phyloP scores from a whole-genome alignment of 176 grass and related monocot genomes.

The Saccharum spontaneum region DNA sequence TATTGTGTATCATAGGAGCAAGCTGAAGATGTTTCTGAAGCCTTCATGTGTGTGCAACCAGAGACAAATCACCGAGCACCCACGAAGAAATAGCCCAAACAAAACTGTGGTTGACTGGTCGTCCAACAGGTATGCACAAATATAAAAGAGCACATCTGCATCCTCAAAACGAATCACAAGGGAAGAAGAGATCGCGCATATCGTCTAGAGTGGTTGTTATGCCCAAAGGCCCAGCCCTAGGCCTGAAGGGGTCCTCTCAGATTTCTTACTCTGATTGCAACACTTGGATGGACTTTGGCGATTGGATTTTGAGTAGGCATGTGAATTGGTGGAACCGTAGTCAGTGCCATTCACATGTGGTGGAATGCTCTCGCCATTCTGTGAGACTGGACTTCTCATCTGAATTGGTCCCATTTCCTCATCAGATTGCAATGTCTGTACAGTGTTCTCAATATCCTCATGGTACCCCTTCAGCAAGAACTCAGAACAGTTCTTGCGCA shows the following conservation, averaged over 20 bases:
- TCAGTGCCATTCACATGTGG: constrained; percentile 49
- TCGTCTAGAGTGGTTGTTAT: constrained; percentile 55
- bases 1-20: not conserved
- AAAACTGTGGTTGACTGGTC: constrained; percentile 36
- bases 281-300: constrained; percentile 46
- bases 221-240: constrained; percentile 76
- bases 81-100: constrained; percentile 29
- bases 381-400: constrained; percentile 46
- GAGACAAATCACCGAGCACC: not conserved
- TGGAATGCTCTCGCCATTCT: constrained; percentile 49
- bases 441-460: constrained; percentile 65
- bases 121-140: constrained; percentile 25
- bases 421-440: constrained; percentile 36
- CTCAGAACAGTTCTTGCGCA: constrained; percentile 82
- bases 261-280: constrained; percentile 46
- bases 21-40: not conserved
- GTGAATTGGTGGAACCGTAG: constrained; percentile 52
- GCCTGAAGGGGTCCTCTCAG: constrained; percentile 49
- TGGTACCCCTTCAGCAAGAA: constrained; percentile 84
- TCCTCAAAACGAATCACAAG: constrained; percentile 50
- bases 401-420: constrained; percentile 72
- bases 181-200: constrained; percentile 61
- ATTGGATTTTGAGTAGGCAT: constrained; percentile 48
- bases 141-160: constrained; percentile 8
- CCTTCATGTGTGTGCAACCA: not conserved